A percentile compares a stretch with the other conserved stretches of the same genome.
phyloP scores from a whole-genome alignment of 306 rosid genomes.

The Pyrus betulifolia region DNA sequence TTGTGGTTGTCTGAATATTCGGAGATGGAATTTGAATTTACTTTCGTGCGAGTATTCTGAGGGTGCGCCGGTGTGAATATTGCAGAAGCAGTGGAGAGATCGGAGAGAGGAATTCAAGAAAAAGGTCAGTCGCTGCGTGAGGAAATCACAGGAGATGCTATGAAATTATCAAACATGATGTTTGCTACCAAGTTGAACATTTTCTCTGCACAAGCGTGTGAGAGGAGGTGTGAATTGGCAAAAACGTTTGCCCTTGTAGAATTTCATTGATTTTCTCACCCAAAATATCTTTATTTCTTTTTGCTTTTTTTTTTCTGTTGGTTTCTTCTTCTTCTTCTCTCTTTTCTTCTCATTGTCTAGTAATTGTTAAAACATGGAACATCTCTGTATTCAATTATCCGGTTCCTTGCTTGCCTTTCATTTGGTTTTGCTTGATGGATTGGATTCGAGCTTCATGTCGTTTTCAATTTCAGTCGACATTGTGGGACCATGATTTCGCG shows the following conservation, averaged over 20 bases:
- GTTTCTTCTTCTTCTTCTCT: not conserved
- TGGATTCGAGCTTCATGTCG: not conserved
- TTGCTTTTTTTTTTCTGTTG: conserved; percentile 5
- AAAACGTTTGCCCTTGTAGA: conserved; percentile 35
- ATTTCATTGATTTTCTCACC: conserved; percentile 44
- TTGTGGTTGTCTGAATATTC: not conserved
- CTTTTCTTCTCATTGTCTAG: not conserved
- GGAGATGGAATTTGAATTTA: not conserved
- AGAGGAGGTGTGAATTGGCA: conserved; percentile 19
- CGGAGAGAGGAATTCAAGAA: conserved; percentile 92
- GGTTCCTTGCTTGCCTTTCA: not conserved
- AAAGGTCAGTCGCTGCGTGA: conserved; percentile 87
- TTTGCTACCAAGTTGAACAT: not conserved
- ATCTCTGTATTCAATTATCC: conserved; percentile 43
- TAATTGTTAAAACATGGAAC: conserved; percentile 36
- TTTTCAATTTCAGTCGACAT: too few relatives aligned
- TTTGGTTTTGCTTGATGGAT: not conserved
- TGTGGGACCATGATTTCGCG: too few relatives aligned
- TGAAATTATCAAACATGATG: conserved; percentile 29
- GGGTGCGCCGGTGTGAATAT: conserved; percentile 4
- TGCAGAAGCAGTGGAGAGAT: conserved; percentile 98
- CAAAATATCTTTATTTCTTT: conserved; percentile 27
- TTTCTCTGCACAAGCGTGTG: conserved; percentile 28
- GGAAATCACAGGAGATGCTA: conserved; percentile 61
- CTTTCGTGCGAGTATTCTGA: not conserved